These are phyloP conservation scores for Xylaria sp. DNA, from an alignment of 2,329 filamentous ascomycete genomes.

Conservation along the genomic window DNA sequence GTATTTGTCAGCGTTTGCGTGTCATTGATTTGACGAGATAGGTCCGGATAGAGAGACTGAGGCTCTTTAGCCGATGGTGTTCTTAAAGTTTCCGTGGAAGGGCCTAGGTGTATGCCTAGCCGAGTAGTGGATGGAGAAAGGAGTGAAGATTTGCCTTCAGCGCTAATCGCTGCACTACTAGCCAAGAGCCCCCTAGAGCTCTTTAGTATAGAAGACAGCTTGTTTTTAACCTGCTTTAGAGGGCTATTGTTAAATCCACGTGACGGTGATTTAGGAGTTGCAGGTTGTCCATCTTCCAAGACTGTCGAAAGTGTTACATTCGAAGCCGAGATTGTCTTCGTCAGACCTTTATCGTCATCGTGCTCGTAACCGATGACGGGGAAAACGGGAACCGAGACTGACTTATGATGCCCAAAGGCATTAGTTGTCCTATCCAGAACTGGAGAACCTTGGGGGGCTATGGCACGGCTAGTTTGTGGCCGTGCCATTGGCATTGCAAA, in stretches of 20 bases:
- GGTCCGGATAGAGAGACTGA: constrained; percentile 59
- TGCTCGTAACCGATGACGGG: constrained; percentile 46
- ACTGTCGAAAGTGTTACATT: constrained; percentile 65
- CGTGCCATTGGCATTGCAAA: constrained; percentile 58
- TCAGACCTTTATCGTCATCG: constrained; percentile 54
- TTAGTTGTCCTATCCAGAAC: constrained; percentile 49
- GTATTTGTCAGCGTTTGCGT: constrained; percentile 48
- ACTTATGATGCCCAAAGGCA: constrained; percentile 67
- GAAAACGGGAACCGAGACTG: constrained; percentile 70
- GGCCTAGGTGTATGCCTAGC: constrained; percentile 56
- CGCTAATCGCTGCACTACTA: constrained; percentile 74
- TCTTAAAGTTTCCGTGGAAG: constrained; percentile 62
- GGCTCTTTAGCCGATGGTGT: constrained; percentile 46
- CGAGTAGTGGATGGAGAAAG: constrained; percentile 65
- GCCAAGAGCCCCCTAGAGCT: constrained; percentile 87
- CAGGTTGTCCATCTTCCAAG: constrained; percentile 55
- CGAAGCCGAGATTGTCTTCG: constrained; percentile 72
- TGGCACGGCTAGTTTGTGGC: constrained; percentile 48
- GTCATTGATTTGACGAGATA: constrained; percentile 54
- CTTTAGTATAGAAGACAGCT: constrained; percentile 89
- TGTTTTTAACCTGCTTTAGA: constrained; percentile 91
- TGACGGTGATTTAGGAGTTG: constrained; percentile 68
- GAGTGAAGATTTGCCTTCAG: constrained; percentile 69
- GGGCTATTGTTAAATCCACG: constrained; percentile 76
- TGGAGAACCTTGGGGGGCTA: constrained; percentile 53